Conservation (phyloP, 2,329 filamentous ascomycete species). For the Penicillium vulpinum region DNA sequence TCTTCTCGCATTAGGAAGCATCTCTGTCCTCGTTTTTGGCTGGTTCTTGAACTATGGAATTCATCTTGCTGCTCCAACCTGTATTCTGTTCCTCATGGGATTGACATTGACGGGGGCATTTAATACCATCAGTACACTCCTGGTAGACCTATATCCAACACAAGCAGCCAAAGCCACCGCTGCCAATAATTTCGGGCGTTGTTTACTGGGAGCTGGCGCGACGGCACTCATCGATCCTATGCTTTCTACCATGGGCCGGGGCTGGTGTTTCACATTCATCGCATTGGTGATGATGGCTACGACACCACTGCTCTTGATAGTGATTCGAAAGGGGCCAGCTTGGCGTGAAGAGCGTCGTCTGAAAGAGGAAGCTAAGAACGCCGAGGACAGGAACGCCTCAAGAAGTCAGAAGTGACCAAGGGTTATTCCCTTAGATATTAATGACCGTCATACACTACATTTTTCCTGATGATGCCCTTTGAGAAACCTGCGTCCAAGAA, state of each 20-base stretch:
- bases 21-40: conserved; percentile 42
- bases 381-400: background rate
- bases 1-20: conserved; percentile 32
- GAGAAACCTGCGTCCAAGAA: background rate
- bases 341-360: conserved; percentile 47
- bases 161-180: conserved; percentile 46
- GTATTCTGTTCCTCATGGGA: conserved; percentile 43
- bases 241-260: conserved; percentile 33
- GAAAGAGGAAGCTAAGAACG: conserved; percentile 25
- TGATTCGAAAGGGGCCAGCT: conserved; percentile 42
- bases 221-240: conserved; percentile 47
- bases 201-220: conserved; percentile 46
- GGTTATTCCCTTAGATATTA: too few relatives aligned
- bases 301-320: conserved; percentile 44
- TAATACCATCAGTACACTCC: conserved; percentile 49
- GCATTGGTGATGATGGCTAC: conserved; percentile 40
- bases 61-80: conserved; percentile 38
- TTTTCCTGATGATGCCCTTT: background rate
- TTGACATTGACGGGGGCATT: conserved; percentile 44
- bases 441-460: background rate
- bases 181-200: conserved; percentile 47
- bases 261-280: conserved; percentile 44
- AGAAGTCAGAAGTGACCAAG: conserved; percentile 2
- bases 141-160: conserved; percentile 48
- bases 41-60: conserved; percentile 42